Evolutionary conservation across 306 rosid genomes (phyloP).

Genomic region (Argentina anserina): DNA sequence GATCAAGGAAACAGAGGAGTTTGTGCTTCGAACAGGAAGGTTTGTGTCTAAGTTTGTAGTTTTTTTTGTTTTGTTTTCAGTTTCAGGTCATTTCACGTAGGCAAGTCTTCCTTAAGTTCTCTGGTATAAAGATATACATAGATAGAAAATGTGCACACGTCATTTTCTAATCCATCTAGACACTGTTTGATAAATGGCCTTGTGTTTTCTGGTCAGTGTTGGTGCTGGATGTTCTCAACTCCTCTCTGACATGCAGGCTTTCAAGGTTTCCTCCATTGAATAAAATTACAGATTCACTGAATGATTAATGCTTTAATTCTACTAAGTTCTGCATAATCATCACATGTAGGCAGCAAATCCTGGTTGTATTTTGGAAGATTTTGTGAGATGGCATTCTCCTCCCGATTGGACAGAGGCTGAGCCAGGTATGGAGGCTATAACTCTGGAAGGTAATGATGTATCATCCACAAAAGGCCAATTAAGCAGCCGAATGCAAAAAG

Average conservation of each 20-base stretch:
- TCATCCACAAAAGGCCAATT: conserved; percentile 64
- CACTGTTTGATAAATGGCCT: conserved; percentile 39
- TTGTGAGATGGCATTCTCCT: conserved; percentile 99
- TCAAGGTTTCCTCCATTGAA: conserved; percentile 63
- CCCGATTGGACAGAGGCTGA: conserved; percentile 93
- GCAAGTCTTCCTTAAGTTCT: background rate
- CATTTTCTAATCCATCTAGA: background rate
- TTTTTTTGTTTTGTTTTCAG: background rate
- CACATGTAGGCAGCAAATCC: conserved; percentile 91
- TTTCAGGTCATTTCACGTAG: conserved; percentile 15
- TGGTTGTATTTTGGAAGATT: conserved; percentile 98
- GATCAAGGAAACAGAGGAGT: conserved; percentile 91
- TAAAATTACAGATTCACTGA: conserved; percentile 12
- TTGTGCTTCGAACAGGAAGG: conserved; percentile 99
- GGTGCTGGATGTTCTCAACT: conserved; percentile 99
- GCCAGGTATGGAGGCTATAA: conserved; percentile 40
- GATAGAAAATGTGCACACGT: background rate
- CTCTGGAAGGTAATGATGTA: conserved; percentile 41
- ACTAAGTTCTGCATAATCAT: conserved; percentile 24
- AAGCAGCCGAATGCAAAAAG: conserved; percentile 95
- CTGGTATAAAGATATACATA: background rate
- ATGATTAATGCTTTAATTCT: conserved; percentile 8
- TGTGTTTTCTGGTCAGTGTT: conserved; percentile 65
- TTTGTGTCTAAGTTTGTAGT: conserved; percentile 32
- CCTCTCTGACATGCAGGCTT: conserved; percentile 99